These are phyloP conservation scores for Kodamaea derodonti DNA, from an alignment of 1,139 yeast species.

Conservation along the genomic window DNA sequence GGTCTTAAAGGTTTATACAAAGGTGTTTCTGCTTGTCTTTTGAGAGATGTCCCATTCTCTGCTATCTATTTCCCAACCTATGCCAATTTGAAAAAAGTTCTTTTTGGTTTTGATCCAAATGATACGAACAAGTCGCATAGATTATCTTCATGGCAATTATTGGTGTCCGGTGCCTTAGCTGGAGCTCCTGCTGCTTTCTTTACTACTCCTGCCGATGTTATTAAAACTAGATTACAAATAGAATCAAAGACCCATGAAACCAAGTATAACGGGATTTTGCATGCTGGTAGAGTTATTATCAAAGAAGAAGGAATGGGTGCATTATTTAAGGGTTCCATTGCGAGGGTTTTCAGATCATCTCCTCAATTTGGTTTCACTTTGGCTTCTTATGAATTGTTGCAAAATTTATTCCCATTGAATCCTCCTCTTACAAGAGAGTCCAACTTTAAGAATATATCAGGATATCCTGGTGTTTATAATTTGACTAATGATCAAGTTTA, in stretches of 20 bases:
- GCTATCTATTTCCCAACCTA: constrained; percentile 97
- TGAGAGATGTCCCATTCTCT: constrained; percentile 95
- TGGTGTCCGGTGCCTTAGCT: constrained; percentile 88
- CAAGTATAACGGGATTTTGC: constrained; percentile 68
- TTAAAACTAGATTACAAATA: constrained; percentile 90
- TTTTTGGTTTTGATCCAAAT: constrained; percentile 80
- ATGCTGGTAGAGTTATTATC: constrained; percentile 71
- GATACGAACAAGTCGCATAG: constrained; percentile 46
- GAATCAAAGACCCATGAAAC: constrained; percentile 77
- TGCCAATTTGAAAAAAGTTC: constrained; percentile 81
- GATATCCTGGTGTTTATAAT: constrained; percentile 47
- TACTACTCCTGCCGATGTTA: constrained; percentile 95
- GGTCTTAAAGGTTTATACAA: constrained; percentile 86
- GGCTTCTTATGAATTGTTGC: constrained; percentile 89
- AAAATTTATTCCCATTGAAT: constrained; percentile 41
- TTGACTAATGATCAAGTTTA: constrained; percentile 46
- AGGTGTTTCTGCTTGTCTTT: constrained; percentile 87
- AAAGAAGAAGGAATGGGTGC: constrained; percentile 76
- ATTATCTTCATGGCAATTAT: constrained; percentile 77
- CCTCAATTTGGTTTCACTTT: constrained; percentile 98
- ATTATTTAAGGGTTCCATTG: constrained; percentile 94
- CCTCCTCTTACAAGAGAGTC: constrained; percentile 46
- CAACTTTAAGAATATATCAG: constrained; percentile 42
- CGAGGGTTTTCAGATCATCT: constrained; percentile 90
- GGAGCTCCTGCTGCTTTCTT: constrained; percentile 98